These are phyloP conservation scores for Diospyros lotus DNA, from an alignment of 148 eudicot genomes.

Conservation along the genomic window DNA sequence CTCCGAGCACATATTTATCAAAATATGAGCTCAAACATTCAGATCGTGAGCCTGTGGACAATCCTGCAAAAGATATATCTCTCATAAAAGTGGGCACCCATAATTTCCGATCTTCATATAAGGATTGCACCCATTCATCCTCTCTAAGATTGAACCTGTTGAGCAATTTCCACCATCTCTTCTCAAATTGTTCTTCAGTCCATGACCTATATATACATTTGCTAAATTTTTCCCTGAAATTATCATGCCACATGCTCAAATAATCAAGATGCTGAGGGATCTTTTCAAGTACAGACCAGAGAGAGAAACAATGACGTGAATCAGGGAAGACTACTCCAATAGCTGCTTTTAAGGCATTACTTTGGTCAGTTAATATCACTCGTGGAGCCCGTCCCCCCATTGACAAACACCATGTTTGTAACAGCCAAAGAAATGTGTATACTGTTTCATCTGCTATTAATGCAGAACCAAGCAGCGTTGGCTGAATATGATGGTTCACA, in stretches of 20 bases:
- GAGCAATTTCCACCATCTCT: slow-evolving; percentile 60
- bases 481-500: slow-evolving; percentile 63
- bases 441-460: slow-evolving; percentile 53
- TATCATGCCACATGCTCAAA: slow-evolving; percentile 42
- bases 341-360: slow-evolving; percentile 41
- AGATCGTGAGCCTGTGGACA: slow-evolving; percentile 43
- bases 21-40: slow-evolving; percentile 52
- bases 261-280: slow-evolving; percentile 43
- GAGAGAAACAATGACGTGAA: slow-evolving; percentile 43
- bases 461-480: slow-evolving; percentile 59
- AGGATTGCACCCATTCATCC: slow-evolving; percentile 43
- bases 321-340: slow-evolving; percentile 36
- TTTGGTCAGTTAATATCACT: slow-evolving; percentile 52
- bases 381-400: slow-evolving; percentile 54
- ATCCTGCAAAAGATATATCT: slow-evolving; percentile 51
- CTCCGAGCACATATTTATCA: slow-evolving; percentile 40
- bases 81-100: slow-evolving; percentile 55
- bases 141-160: slow-evolving; percentile 44
- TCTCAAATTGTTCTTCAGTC: slow-evolving; percentile 52
- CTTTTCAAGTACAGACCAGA: slow-evolving; percentile 51
- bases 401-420: slow-evolving; percentile 59
- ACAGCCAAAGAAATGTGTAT: slow-evolving; percentile 49
- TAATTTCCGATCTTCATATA: slow-evolving; percentile 46
- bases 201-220: slow-evolving; percentile 54
- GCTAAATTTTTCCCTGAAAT: slow-evolving; percentile 37